phyloP scores from a whole-genome alignment of 2,329 filamentous ascomycete species.

The Colletotrichum higginsianum region DNA sequence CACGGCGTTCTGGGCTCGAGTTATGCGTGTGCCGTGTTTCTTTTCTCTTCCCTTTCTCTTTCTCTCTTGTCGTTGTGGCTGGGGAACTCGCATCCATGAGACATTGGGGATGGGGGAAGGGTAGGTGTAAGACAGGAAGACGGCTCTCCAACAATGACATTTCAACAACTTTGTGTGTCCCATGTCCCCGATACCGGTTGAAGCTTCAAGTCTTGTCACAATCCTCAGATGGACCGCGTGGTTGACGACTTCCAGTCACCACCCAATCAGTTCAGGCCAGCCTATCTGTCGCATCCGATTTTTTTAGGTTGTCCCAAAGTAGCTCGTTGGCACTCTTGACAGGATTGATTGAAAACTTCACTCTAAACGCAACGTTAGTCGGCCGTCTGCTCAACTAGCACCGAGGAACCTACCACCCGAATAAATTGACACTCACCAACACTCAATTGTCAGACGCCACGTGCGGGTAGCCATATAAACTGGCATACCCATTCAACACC shows the following conservation, averaged over 20 bases:
- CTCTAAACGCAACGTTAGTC: too few species aligned
- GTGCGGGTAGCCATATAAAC: not conserved
- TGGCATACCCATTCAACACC: not conserved
- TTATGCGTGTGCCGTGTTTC: constrained; percentile 41
- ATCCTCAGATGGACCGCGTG: not conserved
- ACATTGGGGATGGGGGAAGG: not conserved
- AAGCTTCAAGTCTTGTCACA: not conserved
- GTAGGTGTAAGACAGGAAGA: constrained; percentile 16
- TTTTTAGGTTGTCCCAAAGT: not conserved
- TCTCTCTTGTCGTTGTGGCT: constrained; percentile 4
- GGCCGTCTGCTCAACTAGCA: not conserved
- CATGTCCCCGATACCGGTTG: not conserved
- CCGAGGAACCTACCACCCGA: not conserved
- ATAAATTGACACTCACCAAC: not conserved
- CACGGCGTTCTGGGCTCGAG: constrained; percentile 41
- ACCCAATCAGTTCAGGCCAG: too few species aligned
- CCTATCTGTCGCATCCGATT: not conserved
- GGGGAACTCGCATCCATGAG: constrained; percentile 1
- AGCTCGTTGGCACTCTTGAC: not conserved
- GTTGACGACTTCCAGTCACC: not conserved
- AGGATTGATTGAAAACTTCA: not conserved
- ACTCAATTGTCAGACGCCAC: not conserved
- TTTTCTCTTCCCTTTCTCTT: constrained; percentile 10
- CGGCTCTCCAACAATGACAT: constrained; percentile 10
- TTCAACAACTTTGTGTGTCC: not conserved